Conservation (phyloP, 2,329 filamentous ascomycete genomes). For the Coniella lustricola region DNA sequence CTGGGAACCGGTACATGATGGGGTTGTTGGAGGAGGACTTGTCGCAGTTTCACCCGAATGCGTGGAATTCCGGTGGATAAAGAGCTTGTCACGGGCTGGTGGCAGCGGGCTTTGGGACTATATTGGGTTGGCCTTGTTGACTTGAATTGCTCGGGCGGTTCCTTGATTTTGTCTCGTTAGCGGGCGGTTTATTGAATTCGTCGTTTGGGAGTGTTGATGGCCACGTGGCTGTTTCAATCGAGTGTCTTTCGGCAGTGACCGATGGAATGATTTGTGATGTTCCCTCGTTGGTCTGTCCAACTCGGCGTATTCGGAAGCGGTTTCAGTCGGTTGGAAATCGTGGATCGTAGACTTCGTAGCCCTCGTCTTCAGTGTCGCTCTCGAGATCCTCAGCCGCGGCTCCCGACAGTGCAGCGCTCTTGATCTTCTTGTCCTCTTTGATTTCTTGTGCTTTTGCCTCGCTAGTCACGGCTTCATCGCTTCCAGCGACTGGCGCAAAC, state of each 20-base stretch:
- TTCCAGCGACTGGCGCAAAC: conserved; percentile 50
- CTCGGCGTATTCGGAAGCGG: too few species aligned
- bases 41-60: conserved; percentile 30
- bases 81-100: too few species aligned
- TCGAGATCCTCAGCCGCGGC: conserved; percentile 29
- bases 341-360: conserved; percentile 62
- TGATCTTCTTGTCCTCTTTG: conserved; percentile 21
- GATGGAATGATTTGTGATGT: too few species aligned
- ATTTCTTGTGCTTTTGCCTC: conserved; percentile 18
- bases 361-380: conserved; percentile 63
- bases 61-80: conserved; percentile 23
- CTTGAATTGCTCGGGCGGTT: too few species aligned
- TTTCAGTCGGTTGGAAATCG: conserved; percentile 52
- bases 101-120: too few species aligned
- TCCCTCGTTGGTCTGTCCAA: too few species aligned
- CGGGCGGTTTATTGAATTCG: too few species aligned
- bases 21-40: conserved; percentile 57
- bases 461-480: conserved; percentile 31
- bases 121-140: too few species aligned
- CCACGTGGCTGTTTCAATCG: too few species aligned
- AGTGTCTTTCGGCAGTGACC: not conserved
- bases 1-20: conserved; percentile 58
- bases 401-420: conserved; percentile 17
- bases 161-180: too few species aligned
- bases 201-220: too few species aligned